These are phyloP conservation scores for Betula pendula DNA, from an alignment of 306 rosid species.

Conservation along the genomic window DNA sequence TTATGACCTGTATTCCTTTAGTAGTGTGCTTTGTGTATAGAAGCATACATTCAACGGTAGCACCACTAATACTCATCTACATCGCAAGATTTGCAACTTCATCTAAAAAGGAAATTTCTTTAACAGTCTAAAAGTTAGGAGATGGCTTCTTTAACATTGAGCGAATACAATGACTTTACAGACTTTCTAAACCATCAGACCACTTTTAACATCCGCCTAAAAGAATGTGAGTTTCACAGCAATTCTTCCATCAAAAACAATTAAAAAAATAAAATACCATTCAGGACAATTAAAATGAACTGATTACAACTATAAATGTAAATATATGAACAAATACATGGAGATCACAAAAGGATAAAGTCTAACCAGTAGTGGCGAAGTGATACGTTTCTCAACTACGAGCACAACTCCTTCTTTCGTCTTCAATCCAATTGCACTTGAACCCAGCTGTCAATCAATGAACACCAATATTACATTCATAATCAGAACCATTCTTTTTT, in stretches of 20 bases:
- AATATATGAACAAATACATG: not conserved
- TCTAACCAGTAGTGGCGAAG: slow-evolving; percentile 90
- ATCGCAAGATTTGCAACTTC: not conserved
- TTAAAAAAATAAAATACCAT: not conserved
- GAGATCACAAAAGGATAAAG: not conserved
- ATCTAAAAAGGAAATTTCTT: not conserved
- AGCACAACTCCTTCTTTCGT: slow-evolving; percentile 95
- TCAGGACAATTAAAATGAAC: not conserved
- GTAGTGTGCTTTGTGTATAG: not conserved
- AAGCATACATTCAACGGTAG: not conserved
- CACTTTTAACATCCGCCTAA: not conserved
- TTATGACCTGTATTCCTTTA: not conserved
- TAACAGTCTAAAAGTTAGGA: not conserved
- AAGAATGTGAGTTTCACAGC: not conserved
- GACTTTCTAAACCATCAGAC: not conserved
- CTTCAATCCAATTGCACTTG: slow-evolving; percentile 94
- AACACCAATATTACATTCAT: not conserved
- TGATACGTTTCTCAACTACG: slow-evolving; percentile 94
- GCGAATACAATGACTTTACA: not conserved
- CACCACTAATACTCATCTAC: not conserved
- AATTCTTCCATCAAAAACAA: not conserved
- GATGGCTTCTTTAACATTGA: not conserved
- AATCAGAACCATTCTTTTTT: too few species aligned
- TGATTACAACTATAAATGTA: not conserved
- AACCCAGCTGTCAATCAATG: slow-evolving; percentile 66